These are phyloP conservation scores for Cryptococcus sp. DNA, from an alignment of 1,284 basidiomycete genomes.

Conservation along the genomic window DNA sequence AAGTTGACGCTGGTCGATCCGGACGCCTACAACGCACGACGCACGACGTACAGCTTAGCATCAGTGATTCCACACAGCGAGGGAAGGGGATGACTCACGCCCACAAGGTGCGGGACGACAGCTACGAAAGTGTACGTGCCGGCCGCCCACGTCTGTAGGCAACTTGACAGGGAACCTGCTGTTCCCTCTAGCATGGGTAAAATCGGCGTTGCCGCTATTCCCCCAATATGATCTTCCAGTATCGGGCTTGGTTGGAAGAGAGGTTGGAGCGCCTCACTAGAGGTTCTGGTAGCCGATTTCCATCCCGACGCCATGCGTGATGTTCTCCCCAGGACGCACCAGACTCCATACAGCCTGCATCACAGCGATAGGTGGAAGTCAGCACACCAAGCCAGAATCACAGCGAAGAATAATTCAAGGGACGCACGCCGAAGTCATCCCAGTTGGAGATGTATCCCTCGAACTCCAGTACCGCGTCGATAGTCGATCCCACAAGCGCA, in stretches of 20 bases:
- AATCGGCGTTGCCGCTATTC: neutral
- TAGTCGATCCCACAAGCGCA: constrained; percentile 19
- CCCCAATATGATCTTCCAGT: neutral
- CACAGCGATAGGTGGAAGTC: neutral
- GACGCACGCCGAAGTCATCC: constrained; percentile 28
- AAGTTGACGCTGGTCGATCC: constrained; percentile 27
- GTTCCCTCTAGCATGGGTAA: constrained; percentile 9
- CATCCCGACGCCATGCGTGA: constrained; percentile 22
- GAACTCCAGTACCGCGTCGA: constrained; percentile 15
- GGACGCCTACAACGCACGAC: constrained; percentile 14
- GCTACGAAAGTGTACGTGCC: constrained; percentile 23
- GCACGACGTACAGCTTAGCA: neutral
- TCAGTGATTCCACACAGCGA: neutral
- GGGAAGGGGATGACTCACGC: constrained; percentile 21
- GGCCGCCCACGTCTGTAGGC: constrained; percentile 4
- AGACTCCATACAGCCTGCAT: constrained; percentile 24
- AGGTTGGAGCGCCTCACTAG: constrained; percentile 19
- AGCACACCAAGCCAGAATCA: neutral
- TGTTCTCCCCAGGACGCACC: constrained; percentile 4
- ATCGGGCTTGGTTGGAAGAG: neutral
- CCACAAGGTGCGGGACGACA: constrained; percentile 29
- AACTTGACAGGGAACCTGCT: constrained; percentile 19
- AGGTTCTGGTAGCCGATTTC: constrained; percentile 24
- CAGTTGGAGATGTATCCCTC: constrained; percentile 30
- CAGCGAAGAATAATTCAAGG: too few relatives aligned